Base-by-base conservation (phyloP, 179 eudicot genomes). In the Beta macrorhiza region DNA sequence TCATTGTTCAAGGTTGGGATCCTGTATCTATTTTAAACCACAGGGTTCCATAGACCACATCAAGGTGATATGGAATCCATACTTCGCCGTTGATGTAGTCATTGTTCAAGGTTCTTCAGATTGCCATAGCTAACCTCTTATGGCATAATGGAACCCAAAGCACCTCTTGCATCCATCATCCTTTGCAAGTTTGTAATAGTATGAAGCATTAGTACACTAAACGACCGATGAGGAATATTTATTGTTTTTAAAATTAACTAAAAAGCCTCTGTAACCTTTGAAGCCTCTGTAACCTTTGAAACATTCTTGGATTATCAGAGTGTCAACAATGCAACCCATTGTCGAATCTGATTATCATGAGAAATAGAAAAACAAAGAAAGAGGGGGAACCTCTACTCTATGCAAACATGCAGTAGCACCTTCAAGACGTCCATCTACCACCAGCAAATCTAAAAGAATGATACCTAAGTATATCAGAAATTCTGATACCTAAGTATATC, bases 241-340 rank as follows among this genome's bases (percentile, higher is more conserved):
- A 37, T 37, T 37, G 20, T 11, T 8, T 5, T 12, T 52, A 45
- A 52, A 53, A 71, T 47, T 44, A 49, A 12, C 15, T 9, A 6
- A 72, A 37, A 11, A 22, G 20, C 32, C 12, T 47, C 49, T 5
- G 7, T 5, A 12, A n/a, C 58, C 16, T 72, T 70, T 6, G 14
- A 19, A 45, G 20, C 32, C 12, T 47, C 49, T 5, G 7, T 5
- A 12, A n/a, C 58, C 16, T 72, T 70, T 6, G 14, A 19, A 45
- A 0, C 8, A 37, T 37, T 37, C 42, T 45, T 10, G 15, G 58
- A 49, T 5, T 52, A 69, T 45, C 25, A 52, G 11, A 32, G 44
- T 12, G 32, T 72, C 20, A 19, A 12, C 45, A 79, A 69, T 76
- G 69, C 76, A 81, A 25, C 62, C 44, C 64, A 44, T 58, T 78